phyloP scores from a whole-genome alignment of 805 yeast species.

The Saccharomycopsis fodiens region DNA sequence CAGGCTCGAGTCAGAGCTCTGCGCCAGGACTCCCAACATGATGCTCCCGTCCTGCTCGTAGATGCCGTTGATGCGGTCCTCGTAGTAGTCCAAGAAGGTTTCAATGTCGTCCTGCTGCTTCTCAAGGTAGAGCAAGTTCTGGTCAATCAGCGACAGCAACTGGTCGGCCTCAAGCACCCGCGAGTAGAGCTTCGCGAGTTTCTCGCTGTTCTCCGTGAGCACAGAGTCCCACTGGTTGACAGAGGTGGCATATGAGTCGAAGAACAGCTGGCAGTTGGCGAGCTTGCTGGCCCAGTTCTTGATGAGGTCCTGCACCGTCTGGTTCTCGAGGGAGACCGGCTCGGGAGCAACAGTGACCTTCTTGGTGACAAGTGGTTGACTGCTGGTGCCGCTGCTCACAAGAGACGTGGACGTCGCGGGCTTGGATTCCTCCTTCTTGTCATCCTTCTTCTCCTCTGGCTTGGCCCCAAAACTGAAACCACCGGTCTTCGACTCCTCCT shows the following conservation, averaged over 20 bases:
- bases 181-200: constrained; percentile 66
- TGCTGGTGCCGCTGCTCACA: constrained; percentile 18
- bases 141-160: constrained; percentile 79
- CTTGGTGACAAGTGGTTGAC: constrained; percentile 18
- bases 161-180: constrained; percentile 80
- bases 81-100: constrained; percentile 71
- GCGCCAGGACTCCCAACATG: constrained; percentile 24
- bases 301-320: constrained; percentile 86
- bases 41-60: constrained; percentile 19
- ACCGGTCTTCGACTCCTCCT: constrained; percentile 18
- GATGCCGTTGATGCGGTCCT: constrained; percentile 52
- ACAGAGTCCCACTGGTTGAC: constrained; percentile 82
- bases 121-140: constrained; percentile 75
- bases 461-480: constrained; percentile 16
- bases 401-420: constrained; percentile 18
- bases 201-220: constrained; percentile 78
- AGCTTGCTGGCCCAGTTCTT: constrained; percentile 90
- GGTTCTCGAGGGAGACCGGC: constrained; percentile 76
- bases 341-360: constrained; percentile 44
- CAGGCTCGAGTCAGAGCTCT: constrained; percentile 16
- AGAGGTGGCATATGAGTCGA: constrained; percentile 64
- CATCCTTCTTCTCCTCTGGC: constrained; percentile 13
- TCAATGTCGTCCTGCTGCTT: constrained; percentile 92
- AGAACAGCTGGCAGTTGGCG: constrained; percentile 62
- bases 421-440: constrained; percentile 21